These are phyloP conservation scores for Aspergillus sclerotioniger DNA, from an alignment of 495 filamentous ascomycete genomes.

Conservation along the genomic window DNA sequence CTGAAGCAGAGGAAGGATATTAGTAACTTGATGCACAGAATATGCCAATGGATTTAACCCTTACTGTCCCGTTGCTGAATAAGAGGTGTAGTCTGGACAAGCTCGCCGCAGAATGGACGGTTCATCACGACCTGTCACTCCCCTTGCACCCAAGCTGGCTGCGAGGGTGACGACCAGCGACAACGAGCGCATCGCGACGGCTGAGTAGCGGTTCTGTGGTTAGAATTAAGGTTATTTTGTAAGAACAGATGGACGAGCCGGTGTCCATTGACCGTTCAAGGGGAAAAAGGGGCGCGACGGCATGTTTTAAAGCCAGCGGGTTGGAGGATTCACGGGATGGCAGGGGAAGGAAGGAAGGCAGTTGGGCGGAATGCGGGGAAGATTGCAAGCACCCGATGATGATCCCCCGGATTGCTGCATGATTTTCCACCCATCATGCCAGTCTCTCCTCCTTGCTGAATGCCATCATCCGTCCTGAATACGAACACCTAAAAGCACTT, in stretches of 20 bases:
- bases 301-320: neutral
- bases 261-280: neutral
- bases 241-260: neutral
- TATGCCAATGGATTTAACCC: constrained; percentile 6
- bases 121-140: constrained; percentile 27
- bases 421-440: too few relatives aligned
- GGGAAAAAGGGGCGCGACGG: neutral
- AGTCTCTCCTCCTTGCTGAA: too few relatives aligned
- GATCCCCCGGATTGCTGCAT: neutral
- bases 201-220: neutral
- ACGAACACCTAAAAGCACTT: too few relatives aligned
- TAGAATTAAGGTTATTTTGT: neutral
- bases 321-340: neutral
- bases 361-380: constrained; percentile 14
- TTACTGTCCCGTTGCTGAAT: constrained; percentile 47
- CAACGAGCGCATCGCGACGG: constrained; percentile 12
- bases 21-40: neutral
- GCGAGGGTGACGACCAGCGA: constrained; percentile 27
- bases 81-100: constrained; percentile 52
- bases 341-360: neutral
- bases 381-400: neutral
- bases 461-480: too few relatives aligned
- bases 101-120: constrained; percentile 38
- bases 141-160: constrained; percentile 24
- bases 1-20: constrained; percentile 33